Percentiles rank a stretch among this genome's conserved stretches.
phyloP scores from a whole-genome alignment of 306 rosid genomes.

The Acacia melanoxylon region DNA sequence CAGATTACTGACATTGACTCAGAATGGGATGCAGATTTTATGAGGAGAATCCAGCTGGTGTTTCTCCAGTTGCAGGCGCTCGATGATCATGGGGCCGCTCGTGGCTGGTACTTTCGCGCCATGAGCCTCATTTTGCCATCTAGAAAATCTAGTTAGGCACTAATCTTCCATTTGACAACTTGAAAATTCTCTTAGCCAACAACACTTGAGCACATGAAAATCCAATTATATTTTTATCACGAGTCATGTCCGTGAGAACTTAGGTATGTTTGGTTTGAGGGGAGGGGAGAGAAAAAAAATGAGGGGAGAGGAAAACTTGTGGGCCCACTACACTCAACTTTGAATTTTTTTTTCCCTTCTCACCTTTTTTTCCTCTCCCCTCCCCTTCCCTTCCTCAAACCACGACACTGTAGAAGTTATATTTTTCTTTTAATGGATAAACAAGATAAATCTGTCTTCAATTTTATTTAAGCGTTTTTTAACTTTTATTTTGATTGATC shows the following conservation, averaged over 20 bases:
- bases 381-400: too few relatives aligned
- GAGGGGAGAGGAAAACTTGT: too few relatives aligned
- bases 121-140: not conserved
- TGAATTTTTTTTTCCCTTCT: too few relatives aligned
- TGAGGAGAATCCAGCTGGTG: not conserved
- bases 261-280: too few relatives aligned
- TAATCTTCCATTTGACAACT: not conserved
- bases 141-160: not conserved
- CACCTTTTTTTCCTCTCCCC: too few relatives aligned
- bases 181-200: not conserved
- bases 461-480: not conserved
- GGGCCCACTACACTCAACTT: too few relatives aligned
- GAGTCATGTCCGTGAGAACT: too few relatives aligned
- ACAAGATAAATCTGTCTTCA: not conserved
- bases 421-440: too few relatives aligned
- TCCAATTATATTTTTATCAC: not conserved
- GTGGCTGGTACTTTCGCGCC: not conserved
- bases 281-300: too few relatives aligned
- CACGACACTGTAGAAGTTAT: too few relatives aligned
- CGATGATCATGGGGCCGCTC: not conserved
- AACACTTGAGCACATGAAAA: not conserved
- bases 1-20: not conserved
- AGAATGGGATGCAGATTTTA: not conserved
- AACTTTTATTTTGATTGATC: not conserved
- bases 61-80: not conserved